Conservation (phyloP, 2,329 filamentous ascomycete species). For the Orbilia brochopaga region DNA sequence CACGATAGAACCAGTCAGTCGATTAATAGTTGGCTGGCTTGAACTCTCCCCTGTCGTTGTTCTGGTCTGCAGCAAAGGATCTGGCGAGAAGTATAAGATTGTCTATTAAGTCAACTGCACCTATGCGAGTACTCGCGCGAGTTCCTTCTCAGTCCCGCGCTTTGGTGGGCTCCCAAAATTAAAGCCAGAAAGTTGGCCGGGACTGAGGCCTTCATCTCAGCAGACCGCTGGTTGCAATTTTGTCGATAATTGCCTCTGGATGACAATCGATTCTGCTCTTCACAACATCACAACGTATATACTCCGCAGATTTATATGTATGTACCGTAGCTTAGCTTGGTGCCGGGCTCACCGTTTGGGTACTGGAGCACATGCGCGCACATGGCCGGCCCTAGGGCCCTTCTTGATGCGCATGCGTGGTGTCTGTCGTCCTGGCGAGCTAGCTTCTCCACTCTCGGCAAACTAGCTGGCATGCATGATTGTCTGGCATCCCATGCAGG, state of each 20-base stretch:
- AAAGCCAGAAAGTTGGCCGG: neutral
- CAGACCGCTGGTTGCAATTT: neutral
- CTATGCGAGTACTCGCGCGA: slow-evolving; percentile 2
- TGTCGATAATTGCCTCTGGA: neutral
- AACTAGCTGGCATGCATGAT: neutral
- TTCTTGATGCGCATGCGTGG: neutral
- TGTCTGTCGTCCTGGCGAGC: neutral
- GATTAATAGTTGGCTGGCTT: neutral
- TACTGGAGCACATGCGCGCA: neutral
- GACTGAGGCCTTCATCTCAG: neutral
- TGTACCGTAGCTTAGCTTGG: too few relatives aligned
- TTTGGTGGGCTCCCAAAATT: neutral
- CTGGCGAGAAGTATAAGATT: slow-evolving; percentile 5
- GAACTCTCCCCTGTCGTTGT: neutral
- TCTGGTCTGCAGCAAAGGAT: neutral
- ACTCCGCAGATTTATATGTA: neutral
- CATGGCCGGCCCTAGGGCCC: neutral
- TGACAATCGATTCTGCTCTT: neutral
- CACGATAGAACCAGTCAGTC: slow-evolving; percentile 1
- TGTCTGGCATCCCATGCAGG: neutral
- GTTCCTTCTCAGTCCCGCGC: neutral
- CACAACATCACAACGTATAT: neutral
- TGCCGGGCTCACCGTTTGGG: neutral
- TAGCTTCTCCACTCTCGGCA: too few relatives aligned
- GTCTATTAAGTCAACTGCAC: neutral